A percentile compares a stretch with the other conserved stretches of the same genome.
phyloP scores from a whole-genome alignment of 805 yeast genomes.

The Saccharomycopsis javanensis region DNA sequence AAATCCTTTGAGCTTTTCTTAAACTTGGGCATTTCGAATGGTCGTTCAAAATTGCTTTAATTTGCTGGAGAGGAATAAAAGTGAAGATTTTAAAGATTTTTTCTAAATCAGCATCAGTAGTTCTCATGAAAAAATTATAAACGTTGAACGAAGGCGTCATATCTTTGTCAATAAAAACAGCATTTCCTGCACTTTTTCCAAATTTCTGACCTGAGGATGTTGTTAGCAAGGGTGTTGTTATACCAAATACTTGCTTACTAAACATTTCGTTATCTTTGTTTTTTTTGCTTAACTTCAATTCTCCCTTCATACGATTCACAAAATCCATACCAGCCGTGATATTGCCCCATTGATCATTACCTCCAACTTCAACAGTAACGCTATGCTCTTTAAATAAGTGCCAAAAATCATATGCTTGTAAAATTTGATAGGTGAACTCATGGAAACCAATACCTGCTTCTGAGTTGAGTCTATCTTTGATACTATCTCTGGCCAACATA shows the following conservation, averaged over 20 bases:
- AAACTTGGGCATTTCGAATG: constrained; percentile 54
- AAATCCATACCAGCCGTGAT: constrained; percentile 93
- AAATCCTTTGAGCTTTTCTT: constrained; percentile 61
- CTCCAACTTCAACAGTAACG: constrained; percentile 80
- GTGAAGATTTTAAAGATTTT: constrained; percentile 70
- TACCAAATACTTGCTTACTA: constrained; percentile 44
- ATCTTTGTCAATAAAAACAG: constrained; percentile 71
- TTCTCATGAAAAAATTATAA: constrained; percentile 76
- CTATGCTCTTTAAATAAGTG: constrained; percentile 51
- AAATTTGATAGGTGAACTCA: constrained; percentile 85
- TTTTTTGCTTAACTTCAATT: constrained; percentile 2
- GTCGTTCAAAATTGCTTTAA: constrained; percentile 39
- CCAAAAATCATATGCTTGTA: constrained; percentile 92
- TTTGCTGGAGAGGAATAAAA: constrained; percentile 53
- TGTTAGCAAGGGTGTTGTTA: constrained; percentile 84
- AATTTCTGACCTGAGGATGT: constrained; percentile 87
- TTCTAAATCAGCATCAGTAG: constrained; percentile 66
- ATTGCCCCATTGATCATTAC: constrained; percentile 98
- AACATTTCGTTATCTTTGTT: constrained; percentile 19
- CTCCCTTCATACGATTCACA: constrained; percentile 46
- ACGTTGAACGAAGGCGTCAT: constrained; percentile 72
- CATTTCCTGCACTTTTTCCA: constrained; percentile 96
- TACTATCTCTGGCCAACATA: constrained; percentile 85
- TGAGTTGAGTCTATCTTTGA: constrained; percentile 59
- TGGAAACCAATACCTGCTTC: constrained; percentile 82